Base-by-base conservation (phyloP, 2,329 filamentous ascomycete genomes). In the Fragosphaeria purpurea region DNA sequence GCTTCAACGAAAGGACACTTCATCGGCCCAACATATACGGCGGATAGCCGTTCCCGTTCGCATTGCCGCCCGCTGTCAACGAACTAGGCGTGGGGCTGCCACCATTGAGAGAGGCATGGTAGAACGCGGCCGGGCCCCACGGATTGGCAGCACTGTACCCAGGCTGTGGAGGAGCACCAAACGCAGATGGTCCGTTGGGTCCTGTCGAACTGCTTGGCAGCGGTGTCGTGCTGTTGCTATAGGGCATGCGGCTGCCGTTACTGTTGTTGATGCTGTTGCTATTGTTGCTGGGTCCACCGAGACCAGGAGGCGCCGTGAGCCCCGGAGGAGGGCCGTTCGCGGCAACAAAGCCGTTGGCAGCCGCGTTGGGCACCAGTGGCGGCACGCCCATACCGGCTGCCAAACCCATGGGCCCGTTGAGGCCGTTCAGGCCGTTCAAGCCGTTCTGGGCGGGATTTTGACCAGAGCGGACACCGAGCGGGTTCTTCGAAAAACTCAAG, bases 401-500 rank as follows among this genome's bases (percentile, higher is more conserved):
- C 13, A 63, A 61, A 30, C 65, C 61, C 5, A 65, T 59, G 31
- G 9, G 11, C 6, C 30, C 31, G 6, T 6, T 9, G 7, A 38
- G 10, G 6, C 62, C 62, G 32, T 63, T 61, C 51, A 73, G 68
- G 32, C 67, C 68, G 6, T 6, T 9, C 30, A 38, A 13, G 6
- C 62, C 62, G 32, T 63, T 61, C 51, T 74, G 68, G 32, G 67
- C 68, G 7, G 72, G 62, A n/a, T 70, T 74, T 61, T 90, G 88
- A 32, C 81, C 82, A 2, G 86, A 88, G 44, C 93, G 85, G 33
- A 97, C 91, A 30, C 93, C 93, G 2, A 97, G 76, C 0, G 93
- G 93, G 60, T 97, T 97, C 72, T 97, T 97, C 34, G 91, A 96
- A 67, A 96, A 98, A 67, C 89, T 95, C 50, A 98, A 74, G 31